Evolutionary conservation across 2,329 filamentous ascomycete species (phyloP), one percentile per base, ranked within the genome.

Genomic region (Diplodia seriata): DNA sequence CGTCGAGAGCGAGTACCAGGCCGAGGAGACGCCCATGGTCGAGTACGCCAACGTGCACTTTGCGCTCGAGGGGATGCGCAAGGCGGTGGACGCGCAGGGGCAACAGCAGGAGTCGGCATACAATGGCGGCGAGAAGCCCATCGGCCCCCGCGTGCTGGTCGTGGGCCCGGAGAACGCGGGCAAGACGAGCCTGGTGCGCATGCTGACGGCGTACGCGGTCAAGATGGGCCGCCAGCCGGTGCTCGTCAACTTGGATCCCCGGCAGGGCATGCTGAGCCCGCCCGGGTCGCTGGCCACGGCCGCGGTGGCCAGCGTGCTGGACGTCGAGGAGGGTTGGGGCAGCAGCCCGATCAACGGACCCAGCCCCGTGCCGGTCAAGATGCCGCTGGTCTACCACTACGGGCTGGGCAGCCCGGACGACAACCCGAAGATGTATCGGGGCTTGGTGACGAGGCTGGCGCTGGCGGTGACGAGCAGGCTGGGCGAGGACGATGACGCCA

Each of bases 301-400:
- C n/a, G 91, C 92, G 4, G 93, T 97, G 75, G 91, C 91, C 11
- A 93, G 91, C 0, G 87, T 97, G 73, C 87, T 98, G 81, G 94
- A 98, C 78, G 85, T 97, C 0, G 91, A 94, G 74, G 90, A 93
- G 70, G 92, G 91, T 8, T 97, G 93, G 89, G 95, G 95, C 11
- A 92, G 87, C 72, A 94, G 92, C 73, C 94, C 94, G 0, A 97
- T 94, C 73, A 96, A 91, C 71, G 95, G 94, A 0, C 94, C 95
- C 0, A 95, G 91, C 72, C 87, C 89, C 0, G 89, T 97, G 20
- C 94, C 94, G 0, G 92, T 97, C 64, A 98, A 97, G 82, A 84
- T 97, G 73, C 95, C 95, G 5, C 82, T 99, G 66, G 93, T 94
- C 33, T 97, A 97, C 76, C 92, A 93, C 79, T 97, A 92, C 77